phyloP scores from a whole-genome alignment of 768 basidiomycete genomes.

The Rhizopogon vesiculosus region DNA sequence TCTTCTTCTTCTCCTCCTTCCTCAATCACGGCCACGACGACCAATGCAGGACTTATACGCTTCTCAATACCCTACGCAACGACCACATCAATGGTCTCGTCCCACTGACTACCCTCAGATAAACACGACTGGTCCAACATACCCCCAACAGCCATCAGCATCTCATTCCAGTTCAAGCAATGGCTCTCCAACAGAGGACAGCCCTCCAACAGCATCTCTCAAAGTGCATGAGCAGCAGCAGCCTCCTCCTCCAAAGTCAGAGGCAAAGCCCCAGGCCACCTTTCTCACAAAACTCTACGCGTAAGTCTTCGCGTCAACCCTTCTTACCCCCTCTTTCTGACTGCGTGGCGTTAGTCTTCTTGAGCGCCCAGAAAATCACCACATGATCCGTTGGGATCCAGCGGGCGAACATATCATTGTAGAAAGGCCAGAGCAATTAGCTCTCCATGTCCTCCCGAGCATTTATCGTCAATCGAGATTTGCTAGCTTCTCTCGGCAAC shows the following conservation, averaged over 20 bases:
- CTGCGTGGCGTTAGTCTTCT: conserved; percentile 53
- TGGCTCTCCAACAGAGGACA: conserved; percentile 41
- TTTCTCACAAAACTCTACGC: conserved; percentile 96
- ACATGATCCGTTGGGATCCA: conserved; percentile 96
- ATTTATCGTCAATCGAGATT: conserved; percentile 97
- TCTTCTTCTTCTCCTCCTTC: conserved; percentile 30
- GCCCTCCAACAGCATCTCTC: conserved; percentile 33
- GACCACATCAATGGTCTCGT: conserved; percentile 38
- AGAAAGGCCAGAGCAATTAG: conserved; percentile 89
- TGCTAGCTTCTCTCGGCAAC: conserved; percentile 95
- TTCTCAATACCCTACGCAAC: conserved; percentile 31
- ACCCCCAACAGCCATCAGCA: conserved; percentile 27
- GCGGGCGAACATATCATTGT: conserved; percentile 95
- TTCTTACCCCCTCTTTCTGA: conserved; percentile 8
- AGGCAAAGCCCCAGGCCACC: conserved; percentile 86
- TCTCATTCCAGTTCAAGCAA: conserved; percentile 35
- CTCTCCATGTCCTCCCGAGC: conserved; percentile 87
- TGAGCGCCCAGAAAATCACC: conserved; percentile 89
- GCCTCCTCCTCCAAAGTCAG: conserved; percentile 57
- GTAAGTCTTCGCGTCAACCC: conserved; percentile 43
- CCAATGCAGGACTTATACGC: conserved; percentile 46
- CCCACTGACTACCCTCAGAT: conserved; percentile 32
- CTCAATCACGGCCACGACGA: conserved; percentile 36
- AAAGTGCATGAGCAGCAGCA: conserved; percentile 36
- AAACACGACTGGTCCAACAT: conserved; percentile 28